Evolutionary conservation across 1,284 basidiomycete species (phyloP).

Genomic region (Cutaneotrichosporon sp.): DNA sequence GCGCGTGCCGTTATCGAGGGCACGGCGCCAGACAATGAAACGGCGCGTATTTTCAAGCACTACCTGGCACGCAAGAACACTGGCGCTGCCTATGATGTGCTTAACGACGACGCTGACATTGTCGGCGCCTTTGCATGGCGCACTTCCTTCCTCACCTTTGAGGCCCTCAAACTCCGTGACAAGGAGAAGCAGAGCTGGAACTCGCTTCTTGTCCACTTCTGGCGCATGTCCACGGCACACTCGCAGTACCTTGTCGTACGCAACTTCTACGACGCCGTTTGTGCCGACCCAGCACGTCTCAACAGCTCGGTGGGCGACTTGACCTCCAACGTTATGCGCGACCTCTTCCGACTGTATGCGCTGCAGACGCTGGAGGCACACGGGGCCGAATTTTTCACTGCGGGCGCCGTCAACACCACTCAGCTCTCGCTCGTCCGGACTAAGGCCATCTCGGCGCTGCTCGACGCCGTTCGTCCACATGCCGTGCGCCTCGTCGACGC

Average conservation of each 20-base stretch:
- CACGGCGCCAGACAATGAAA: slow-evolving; percentile 54
- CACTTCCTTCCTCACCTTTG: slow-evolving; percentile 37
- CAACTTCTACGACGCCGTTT: slow-evolving; percentile 20
- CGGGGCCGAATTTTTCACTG: slow-evolving; percentile 51
- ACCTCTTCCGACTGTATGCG: slow-evolving; percentile 49
- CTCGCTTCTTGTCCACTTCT: slow-evolving; percentile 22
- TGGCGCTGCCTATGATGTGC: slow-evolving; percentile 38
- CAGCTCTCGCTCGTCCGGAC: slow-evolving; percentile 16
- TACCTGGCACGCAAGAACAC: slow-evolving; percentile 48
- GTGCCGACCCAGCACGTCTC: slow-evolving; percentile 7
- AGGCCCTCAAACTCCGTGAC: slow-evolving; percentile 45
- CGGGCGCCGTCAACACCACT: slow-evolving; percentile 48
- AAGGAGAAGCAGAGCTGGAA: slow-evolving; percentile 38
- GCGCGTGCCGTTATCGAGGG: slow-evolving; percentile 54
- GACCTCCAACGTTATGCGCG: slow-evolving; percentile 22
- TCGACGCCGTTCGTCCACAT: slow-evolving; percentile 9
- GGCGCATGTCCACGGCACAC: slow-evolving; percentile 20
- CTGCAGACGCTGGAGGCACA: slow-evolving; percentile 50
- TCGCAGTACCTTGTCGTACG: slow-evolving; percentile 22
- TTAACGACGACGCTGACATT: slow-evolving; percentile 53
- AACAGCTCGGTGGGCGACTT: slow-evolving; percentile 7
- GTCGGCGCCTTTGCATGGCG: slow-evolving; percentile 53
- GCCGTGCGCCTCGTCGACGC: slow-evolving; percentile 51
- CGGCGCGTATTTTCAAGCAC: slow-evolving; percentile 37
- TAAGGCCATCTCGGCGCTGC: slow-evolving; percentile 11